Percentiles rank a stretch among this genome's conserved stretches.
Evolutionary conservation across 208 protist species (phyloP).

Genomic region (Acanthamoeba rhysodes): DNA sequence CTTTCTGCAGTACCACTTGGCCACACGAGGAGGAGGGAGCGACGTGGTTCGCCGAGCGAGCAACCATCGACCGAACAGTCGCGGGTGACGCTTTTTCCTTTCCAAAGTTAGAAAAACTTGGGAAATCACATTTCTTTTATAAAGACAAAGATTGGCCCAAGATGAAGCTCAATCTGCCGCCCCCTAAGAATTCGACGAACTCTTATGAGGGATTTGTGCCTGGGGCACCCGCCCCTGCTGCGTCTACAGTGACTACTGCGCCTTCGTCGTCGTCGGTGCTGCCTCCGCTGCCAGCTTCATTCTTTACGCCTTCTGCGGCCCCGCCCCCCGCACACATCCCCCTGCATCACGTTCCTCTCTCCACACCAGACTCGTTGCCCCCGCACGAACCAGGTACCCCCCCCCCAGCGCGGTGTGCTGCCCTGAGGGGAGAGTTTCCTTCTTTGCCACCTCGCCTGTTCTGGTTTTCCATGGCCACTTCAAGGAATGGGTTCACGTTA

Average conservation of each 20-base stretch:
- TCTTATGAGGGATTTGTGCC: background rate
- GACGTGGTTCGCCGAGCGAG: no score
- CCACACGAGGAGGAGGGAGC: background rate
- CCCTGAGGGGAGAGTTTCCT: no score
- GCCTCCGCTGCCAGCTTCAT: background rate
- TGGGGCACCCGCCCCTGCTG: background rate
- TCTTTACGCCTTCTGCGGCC: background rate
- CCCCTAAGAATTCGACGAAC: background rate
- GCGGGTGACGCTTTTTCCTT: background rate
- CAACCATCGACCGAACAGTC: no score
- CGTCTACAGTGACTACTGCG: no score
- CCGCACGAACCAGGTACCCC: no score
- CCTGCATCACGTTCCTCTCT: background rate
- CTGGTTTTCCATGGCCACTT: no score
- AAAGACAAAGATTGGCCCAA: background rate
- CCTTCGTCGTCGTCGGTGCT: background rate
- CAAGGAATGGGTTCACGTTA: no score
- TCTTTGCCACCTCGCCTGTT: no score
- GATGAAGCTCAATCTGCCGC: constrained; percentile 38
- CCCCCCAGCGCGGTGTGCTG: no score
- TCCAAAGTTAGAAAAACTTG: no score
- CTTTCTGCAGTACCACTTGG: constrained; percentile 17
- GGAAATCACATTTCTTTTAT: background rate
- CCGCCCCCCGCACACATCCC: background rate
- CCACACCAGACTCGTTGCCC: background rate